Evolutionary conservation across 2,329 filamentous ascomycete genomes (phyloP).

Genomic region (Akanthomyces lecanii): DNA sequence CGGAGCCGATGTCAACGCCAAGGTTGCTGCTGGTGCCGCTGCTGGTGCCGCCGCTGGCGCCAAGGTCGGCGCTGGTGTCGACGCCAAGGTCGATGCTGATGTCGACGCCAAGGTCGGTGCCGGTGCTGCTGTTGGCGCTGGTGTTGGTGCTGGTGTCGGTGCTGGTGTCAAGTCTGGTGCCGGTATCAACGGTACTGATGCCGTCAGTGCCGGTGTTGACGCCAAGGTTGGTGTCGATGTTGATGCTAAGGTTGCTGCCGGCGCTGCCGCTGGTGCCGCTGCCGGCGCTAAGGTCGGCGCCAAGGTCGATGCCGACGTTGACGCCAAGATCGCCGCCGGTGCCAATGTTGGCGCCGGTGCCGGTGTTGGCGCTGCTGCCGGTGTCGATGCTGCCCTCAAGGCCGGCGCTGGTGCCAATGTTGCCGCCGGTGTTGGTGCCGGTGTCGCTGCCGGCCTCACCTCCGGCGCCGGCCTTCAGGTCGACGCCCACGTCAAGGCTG

Average conservation of each 20-base stretch:
- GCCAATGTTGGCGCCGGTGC: background rate
- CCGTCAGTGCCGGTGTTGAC: background rate
- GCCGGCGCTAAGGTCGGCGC: background rate
- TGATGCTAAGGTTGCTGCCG: background rate
- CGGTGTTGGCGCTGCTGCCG: background rate
- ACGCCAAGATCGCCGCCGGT: background rate
- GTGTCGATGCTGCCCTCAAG: background rate
- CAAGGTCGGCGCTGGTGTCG: background rate
- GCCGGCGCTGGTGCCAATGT: background rate
- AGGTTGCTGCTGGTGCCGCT: conserved; percentile 20
- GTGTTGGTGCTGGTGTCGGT: background rate
- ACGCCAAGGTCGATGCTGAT: background rate
- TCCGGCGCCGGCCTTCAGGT: conserved; percentile 11
- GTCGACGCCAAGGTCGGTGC: background rate
- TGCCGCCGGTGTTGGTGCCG: background rate
- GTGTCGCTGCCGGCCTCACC: conserved; percentile 29
- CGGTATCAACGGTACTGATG: background rate
- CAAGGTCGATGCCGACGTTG: conserved; percentile 18
- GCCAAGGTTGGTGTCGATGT: background rate
- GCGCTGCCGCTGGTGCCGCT: background rate
- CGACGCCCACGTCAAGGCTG: conserved; percentile 25
- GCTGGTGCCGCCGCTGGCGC: background rate
- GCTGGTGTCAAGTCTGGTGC: background rate
- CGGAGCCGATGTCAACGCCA: conserved; percentile 5
- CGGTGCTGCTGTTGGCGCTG: background rate